Base-by-base conservation (phyloP, 169 alveolate genomes). In the Theileria orientalis region DNA sequence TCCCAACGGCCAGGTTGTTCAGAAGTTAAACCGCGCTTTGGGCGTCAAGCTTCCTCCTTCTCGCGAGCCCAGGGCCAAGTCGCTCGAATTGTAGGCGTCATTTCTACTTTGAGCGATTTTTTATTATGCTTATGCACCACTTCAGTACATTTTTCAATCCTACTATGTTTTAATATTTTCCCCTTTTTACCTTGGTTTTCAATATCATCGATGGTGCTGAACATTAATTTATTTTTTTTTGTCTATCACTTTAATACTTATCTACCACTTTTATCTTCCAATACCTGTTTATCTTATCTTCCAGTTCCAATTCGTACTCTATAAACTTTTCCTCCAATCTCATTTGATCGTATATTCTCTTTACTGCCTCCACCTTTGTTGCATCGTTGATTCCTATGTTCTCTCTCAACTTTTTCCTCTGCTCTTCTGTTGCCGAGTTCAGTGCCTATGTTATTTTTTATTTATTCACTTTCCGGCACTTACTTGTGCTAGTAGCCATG, bases 401-500 rank as follows among this genome's bases (percentile, higher is more conserved):
- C 54, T 82, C 88, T 54, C 72, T 85, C 35, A 89, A 60, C 11
- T 35, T 47, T 25, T 44, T 56, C 51, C 59, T 73, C 27, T 89
- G 91, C 19, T 52, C 40, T 29, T 89, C 84, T 21, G 76, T 42
- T 30, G 91, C 72, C 41, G 84, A 29, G 64, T 72, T 87, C 14
- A 89, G 47, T 27, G 90, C 79, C 93, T 89, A 29, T 33, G 41
- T 9, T 3, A 59, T 25, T 33, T n/a, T 51, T 19, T 16, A 56
- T 29, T 37, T 23, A 66, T 35, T 21, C 35, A 56, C 19, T 69
- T 27, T 25, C 23, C 3, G 23, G 9, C 6, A 30, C 72, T 9
- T 51, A 83, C 93, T 51, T 83, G 84, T 49, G 88, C 71, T 27
- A 89, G 80, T 2, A 83, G 86, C 93, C 93, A 89, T 1, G 93